Evolutionary conservation across 192 early-diverging fungal genomes (phyloP).

Genomic region (Mortierella hygrophila): DNA sequence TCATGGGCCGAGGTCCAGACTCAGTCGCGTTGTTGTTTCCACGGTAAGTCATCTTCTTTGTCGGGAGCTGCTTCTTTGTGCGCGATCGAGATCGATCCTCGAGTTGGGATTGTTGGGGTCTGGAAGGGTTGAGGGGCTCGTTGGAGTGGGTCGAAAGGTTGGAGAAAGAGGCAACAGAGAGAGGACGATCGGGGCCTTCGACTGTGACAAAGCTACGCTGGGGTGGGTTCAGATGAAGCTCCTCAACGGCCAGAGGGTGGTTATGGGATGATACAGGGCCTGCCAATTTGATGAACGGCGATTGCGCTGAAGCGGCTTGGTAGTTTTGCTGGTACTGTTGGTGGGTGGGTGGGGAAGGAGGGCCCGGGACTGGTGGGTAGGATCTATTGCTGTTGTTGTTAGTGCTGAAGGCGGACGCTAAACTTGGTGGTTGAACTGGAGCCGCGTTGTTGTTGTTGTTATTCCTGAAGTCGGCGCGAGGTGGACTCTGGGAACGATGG

Average conservation of each 20-base stretch:
- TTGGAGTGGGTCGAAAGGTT: constrained; percentile 46
- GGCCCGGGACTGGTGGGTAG: not conserved
- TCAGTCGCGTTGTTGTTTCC: not conserved
- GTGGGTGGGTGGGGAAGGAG: not conserved
- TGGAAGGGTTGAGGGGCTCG: constrained; percentile 33
- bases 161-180: constrained; percentile 32
- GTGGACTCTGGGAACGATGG: not conserved
- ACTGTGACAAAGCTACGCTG: constrained; percentile 18
- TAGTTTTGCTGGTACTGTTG: not conserved
- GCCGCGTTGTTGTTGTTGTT: not conserved
- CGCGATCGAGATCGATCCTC: constrained; percentile 1
- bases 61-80: not conserved
- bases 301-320: not conserved
- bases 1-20: constrained; percentile 23
- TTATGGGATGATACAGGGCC: not conserved
- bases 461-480: not conserved
- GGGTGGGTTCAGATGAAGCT: constrained; percentile 26
- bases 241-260: constrained; percentile 10
- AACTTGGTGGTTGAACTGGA: not conserved
- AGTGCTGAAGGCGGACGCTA: constrained; percentile 1
- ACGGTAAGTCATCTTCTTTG: not conserved
- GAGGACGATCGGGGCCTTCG: constrained; percentile 18
- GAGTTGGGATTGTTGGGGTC: not conserved
- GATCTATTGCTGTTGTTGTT: not conserved
- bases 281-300: not conserved